Base-by-base conservation (phyloP, 1,139 yeast genomes). In the Geotrichum reessii region DNA sequence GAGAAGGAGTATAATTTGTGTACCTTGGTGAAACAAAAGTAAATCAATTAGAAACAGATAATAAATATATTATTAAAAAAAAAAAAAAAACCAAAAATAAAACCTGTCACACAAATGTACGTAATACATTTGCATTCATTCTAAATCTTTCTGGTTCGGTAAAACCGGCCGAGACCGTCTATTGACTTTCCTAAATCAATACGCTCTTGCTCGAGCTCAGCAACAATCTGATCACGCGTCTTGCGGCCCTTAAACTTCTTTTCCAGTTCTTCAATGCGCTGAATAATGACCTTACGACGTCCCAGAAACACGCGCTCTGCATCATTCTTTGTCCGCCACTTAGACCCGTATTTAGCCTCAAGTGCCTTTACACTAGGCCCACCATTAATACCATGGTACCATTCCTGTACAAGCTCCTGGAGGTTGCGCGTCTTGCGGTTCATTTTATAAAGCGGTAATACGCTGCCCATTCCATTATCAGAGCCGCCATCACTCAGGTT, bases 271-370 rank as follows among this genome's bases (percentile, higher is more conserved):
- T 53, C 56, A 19, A 53, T 33, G 9, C 50, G 37, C 47, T 62
- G 61, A 28, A 62, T 57, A 19, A 62, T 60, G 7, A 62, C 62
- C 47, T 62, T 62, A 17, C 64, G 58, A 7, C 62, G 59, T 22
- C 64, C 61, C 49, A 62, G 56, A 37, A 60, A 62, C 37, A 62
- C 62, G 24, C 64, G 61, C 46, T 62, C 64, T 1, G 64, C 63
- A 25, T 59, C 57, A 47, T 55, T 56, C 28, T 59, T 53, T 19
- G 56, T 47, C 21, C 64, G 54, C 64, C 64, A 62, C 28, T 63
- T 50, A 6, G 63, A 59, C 7, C 64, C 64, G 48, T 52, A 61
- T 33, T 56, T 58, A 22, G 56, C 58, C 50, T 62, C 64, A 37
- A 62, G 58, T 14, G 52, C 55, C 14, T 59, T 55, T 27, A 62